Percentiles rank a stretch among this genome's conserved stretches.
These are phyloP conservation scores for Parietaria judaica DNA, from an alignment of 306 rosid genomes.

Conservation along the genomic window DNA sequence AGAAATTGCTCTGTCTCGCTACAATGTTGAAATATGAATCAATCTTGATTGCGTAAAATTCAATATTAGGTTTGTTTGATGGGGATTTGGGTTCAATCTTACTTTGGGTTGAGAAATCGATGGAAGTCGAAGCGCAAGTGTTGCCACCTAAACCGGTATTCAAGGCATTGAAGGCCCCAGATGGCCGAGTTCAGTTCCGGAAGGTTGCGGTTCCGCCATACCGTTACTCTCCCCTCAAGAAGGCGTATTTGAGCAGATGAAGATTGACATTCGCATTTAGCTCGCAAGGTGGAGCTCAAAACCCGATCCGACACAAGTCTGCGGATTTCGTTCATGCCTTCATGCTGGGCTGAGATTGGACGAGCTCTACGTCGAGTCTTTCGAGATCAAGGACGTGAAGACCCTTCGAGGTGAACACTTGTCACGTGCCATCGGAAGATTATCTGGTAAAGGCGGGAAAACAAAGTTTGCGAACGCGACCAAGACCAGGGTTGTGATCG, in stretches of 20 bases:
- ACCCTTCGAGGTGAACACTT: constrained; percentile 3
- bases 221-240: constrained; percentile 6
- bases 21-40: no score
- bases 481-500: constrained; percentile 7
- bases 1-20: no score
- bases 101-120: no score
- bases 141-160: constrained; percentile 8
- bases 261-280: constrained; percentile 7
- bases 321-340: constrained; percentile 7
- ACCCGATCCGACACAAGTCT: constrained; percentile 8
- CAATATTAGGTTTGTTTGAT: no score
- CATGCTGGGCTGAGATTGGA: constrained; percentile 4
- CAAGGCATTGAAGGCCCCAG: not conserved
- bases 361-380: constrained; percentile 12
- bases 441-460: constrained; percentile 8
- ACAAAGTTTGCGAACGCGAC: constrained; percentile 9
- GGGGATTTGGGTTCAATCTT: no score
- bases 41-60: no score
- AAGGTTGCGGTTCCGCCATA: constrained; percentile 1
- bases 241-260: constrained; percentile 8
- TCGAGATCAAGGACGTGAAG: constrained; percentile 11
- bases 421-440: constrained; percentile 8
- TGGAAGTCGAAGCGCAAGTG: not conserved
- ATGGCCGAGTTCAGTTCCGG: constrained; percentile 7
- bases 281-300: constrained; percentile 5